Conservation (phyloP, 2,329 filamentous ascomycete genomes). For the Aspergillus pseudotamarii region DNA sequence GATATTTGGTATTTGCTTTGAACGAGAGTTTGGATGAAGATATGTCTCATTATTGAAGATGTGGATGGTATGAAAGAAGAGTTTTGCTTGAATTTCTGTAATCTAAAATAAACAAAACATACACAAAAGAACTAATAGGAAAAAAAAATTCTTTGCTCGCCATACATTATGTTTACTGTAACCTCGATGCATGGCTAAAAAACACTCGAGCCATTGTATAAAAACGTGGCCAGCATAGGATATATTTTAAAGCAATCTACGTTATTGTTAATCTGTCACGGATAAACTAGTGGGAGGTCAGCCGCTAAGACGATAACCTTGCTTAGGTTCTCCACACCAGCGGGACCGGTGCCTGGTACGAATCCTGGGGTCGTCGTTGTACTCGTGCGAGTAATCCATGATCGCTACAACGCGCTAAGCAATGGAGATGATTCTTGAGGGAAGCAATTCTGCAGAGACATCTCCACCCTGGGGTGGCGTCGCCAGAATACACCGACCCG, state of each 20-base stretch:
- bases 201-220: too few species aligned
- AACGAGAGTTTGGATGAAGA: neutral
- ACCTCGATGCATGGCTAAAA: neutral
- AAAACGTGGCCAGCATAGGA: too few species aligned
- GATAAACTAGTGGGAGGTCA: conserved; percentile 46
- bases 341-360: conserved; percentile 57
- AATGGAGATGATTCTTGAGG: conserved; percentile 58
- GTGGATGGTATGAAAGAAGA: too few species aligned
- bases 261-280: conserved; percentile 39
- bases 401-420: conserved; percentile 57
- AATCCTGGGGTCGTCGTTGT: conserved; percentile 55
- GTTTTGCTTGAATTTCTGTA: neutral
- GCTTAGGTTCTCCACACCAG: conserved; percentile 38
- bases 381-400: conserved; percentile 60
- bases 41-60: too few species aligned
- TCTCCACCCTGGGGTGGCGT: conserved; percentile 58
- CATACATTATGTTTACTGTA: neutral
- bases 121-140: neutral
- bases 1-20: too few species aligned
- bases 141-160: neutral
- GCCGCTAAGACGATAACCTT: conserved; percentile 41
- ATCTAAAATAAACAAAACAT: neutral
- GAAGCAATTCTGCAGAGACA: conserved; percentile 63
- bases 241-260: neutral
- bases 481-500: conserved; percentile 54